Evolutionary conservation across 148 eudicot genomes (phyloP).

Genomic region (Amaranthus cruentus): DNA sequence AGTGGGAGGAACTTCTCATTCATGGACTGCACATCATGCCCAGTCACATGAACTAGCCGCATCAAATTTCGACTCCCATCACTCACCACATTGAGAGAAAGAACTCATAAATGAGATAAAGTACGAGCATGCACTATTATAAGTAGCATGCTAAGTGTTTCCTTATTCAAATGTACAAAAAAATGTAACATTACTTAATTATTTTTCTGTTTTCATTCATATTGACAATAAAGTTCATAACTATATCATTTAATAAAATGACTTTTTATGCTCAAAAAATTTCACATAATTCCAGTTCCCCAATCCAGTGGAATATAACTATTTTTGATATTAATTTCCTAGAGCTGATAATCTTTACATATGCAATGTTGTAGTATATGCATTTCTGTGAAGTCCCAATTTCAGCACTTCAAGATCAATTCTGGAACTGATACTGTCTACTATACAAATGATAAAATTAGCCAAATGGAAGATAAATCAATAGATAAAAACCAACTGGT

Average conservation of each 20-base stretch:
- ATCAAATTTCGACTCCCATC: slow-evolving; percentile 26
- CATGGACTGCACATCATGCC: slow-evolving; percentile 29
- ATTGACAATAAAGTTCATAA: slow-evolving; percentile 7
- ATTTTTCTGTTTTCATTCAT: background rate
- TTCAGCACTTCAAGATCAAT: background rate
- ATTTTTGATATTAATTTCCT: background rate
- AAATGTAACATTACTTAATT: background rate
- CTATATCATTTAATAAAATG: background rate
- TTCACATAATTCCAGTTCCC: too few relatives aligned
- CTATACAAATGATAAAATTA: background rate
- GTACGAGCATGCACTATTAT: background rate
- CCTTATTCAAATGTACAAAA: background rate
- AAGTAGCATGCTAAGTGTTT: background rate
- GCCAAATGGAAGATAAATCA: background rate
- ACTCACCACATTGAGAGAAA: slow-evolving; percentile 22
- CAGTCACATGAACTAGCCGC: slow-evolving; percentile 28
- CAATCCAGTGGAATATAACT: background rate
- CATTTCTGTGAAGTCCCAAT: background rate
- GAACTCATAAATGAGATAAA: slow-evolving; percentile 5
- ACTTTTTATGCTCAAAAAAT: background rate
- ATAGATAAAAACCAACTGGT: background rate
- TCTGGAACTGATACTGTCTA: background rate
- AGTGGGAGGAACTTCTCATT: slow-evolving; percentile 29
- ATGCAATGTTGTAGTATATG: background rate
- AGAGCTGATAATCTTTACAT: background rate